A percentile compares a stretch with the other conserved stretches of the same genome.
phyloP scores from a whole-genome alignment of 148 eudicot genomes.

The Rhododendron molle region DNA sequence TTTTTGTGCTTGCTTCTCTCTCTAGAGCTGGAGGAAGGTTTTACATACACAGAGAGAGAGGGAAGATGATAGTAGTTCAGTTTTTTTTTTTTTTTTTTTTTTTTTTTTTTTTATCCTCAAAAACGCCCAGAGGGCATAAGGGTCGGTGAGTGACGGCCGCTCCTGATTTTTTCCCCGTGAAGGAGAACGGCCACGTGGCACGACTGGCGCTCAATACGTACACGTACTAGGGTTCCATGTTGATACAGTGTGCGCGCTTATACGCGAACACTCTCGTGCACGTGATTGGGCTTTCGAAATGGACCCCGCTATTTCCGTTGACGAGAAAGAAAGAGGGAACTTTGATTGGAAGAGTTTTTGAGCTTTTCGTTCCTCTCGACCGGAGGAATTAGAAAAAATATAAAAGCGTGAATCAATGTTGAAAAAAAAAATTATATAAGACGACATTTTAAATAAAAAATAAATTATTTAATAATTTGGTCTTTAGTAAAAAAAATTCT shows the following conservation, averaged over 20 bases:
- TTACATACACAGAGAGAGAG: background rate
- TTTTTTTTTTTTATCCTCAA: too few species aligned
- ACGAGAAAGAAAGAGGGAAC: too few species aligned
- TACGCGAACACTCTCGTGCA: background rate
- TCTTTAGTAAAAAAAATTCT: too few species aligned
- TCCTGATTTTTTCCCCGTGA: background rate
- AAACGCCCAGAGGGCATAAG: too few species aligned
- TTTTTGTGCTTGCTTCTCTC: background rate
- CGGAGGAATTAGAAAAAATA: too few species aligned
- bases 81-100: too few species aligned
- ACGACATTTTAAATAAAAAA: too few species aligned
- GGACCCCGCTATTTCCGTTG: background rate
- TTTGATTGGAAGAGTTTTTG: background rate
- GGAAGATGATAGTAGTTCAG: background rate
- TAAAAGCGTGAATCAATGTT: too few species aligned
- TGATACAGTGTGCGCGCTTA: background rate
- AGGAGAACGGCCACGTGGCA: background rate
- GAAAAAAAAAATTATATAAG: too few species aligned
- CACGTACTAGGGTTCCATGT: background rate
- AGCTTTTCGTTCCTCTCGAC: too few species aligned
- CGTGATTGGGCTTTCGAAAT: background rate
- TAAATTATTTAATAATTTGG: too few species aligned
- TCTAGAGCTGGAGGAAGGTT: background rate
- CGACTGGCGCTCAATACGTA: background rate
- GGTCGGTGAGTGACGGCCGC: background rate